Conservation (phyloP, 2,329 filamentous ascomycete species). For the Beauveria sp. region DNA sequence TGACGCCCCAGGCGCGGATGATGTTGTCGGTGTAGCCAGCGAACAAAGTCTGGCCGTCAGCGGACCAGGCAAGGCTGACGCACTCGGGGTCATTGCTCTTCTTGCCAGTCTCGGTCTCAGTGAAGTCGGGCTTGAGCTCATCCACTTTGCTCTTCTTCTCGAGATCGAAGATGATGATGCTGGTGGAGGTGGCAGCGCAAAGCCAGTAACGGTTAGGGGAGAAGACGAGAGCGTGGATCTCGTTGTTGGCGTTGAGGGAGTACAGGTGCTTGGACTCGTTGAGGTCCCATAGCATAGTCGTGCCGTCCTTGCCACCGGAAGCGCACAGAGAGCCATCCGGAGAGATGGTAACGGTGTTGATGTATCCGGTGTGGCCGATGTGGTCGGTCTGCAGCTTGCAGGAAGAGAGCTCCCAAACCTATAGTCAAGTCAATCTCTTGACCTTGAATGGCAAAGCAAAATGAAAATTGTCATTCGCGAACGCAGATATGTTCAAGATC, state of each 20-base stretch:
- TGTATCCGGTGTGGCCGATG: constrained; percentile 99
- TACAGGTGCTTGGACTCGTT: constrained; percentile 99
- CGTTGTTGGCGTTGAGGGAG: constrained; percentile 97
- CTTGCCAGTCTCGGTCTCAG: constrained; percentile 90
- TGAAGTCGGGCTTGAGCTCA: constrained; percentile 98
- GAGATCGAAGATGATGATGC: constrained; percentile 99
- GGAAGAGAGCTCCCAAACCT: constrained; percentile 99
- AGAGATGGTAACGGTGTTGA: constrained; percentile 99
- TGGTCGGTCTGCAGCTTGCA: constrained; percentile 99
- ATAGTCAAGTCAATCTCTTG: constrained; percentile 9
- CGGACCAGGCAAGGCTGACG: constrained; percentile 93
- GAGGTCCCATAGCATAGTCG: constrained; percentile 99
- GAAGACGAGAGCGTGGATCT: constrained; percentile 99
- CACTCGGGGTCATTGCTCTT: constrained; percentile 99
- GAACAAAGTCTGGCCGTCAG: constrained; percentile 98
- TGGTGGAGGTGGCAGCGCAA: constrained; percentile 92
- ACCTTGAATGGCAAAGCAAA: not conserved
- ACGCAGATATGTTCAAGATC: constrained; percentile 48
- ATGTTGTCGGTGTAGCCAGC: constrained; percentile 99
- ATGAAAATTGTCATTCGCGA: constrained; percentile 1
- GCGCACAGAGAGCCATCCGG: constrained; percentile 98
- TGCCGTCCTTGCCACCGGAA: constrained; percentile 98
- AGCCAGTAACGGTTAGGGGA: constrained; percentile 99
- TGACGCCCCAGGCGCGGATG: constrained; percentile 96
- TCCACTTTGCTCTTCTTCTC: constrained; percentile 99